A percentile compares a stretch with the other conserved stretches of the same genome.
These are phyloP conservation scores for Pyrus hybrid DNA, from an alignment of 331 rosid genomes.

Conservation along the genomic window DNA sequence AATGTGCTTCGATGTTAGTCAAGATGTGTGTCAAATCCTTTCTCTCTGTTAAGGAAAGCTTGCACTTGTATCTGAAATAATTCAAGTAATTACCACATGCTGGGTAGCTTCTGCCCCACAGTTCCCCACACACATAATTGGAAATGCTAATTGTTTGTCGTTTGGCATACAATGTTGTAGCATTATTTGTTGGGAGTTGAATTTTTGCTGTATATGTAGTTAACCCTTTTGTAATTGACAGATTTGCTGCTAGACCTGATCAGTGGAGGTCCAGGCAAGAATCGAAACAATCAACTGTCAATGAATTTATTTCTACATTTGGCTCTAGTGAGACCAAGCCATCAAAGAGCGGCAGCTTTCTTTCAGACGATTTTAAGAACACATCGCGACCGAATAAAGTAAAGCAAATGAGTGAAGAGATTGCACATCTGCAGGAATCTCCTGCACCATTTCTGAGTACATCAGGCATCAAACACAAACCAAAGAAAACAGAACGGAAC, in stretches of 20 bases:
- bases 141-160: neutral
- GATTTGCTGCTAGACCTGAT: constrained; percentile 70
- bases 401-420: constrained; percentile 60
- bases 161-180: neutral
- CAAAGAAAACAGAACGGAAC: constrained; percentile 26
- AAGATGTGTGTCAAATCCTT: neutral
- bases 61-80: neutral
- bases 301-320: constrained; percentile 60
- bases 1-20: neutral
- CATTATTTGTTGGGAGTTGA: constrained; percentile 10
- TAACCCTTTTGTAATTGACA: constrained; percentile 14
- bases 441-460: constrained; percentile 56
- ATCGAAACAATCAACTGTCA: constrained; percentile 65
- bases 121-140: neutral
- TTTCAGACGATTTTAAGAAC: constrained; percentile 33
- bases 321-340: constrained; percentile 49
- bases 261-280: constrained; percentile 85
- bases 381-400: constrained; percentile 32
- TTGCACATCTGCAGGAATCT: constrained; percentile 42
- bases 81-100: neutral
- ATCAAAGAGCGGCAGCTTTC: constrained; percentile 33
- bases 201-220: neutral
- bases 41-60: neutral
- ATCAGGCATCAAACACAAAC: constrained; percentile 36
- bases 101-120: neutral